Evolutionary conservation across 2,329 filamentous ascomycete genomes (phyloP).

Genomic region (Penicillium sp.): DNA sequence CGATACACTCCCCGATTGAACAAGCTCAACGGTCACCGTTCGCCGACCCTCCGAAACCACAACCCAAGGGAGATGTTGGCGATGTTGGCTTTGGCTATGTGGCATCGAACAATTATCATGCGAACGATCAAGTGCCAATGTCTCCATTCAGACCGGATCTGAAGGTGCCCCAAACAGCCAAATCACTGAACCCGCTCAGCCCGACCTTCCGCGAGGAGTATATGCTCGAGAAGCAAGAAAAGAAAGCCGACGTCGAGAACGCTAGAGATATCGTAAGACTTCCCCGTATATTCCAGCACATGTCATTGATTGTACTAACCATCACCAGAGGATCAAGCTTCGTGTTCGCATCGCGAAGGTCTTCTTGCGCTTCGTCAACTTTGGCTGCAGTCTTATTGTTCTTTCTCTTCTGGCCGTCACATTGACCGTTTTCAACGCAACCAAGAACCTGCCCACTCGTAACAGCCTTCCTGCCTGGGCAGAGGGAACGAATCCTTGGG

Average conservation of each 20-base stretch:
- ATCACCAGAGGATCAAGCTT: slow-evolving; percentile 79
- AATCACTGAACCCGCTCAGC: slow-evolving; percentile 78
- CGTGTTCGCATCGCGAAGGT: slow-evolving; percentile 92
- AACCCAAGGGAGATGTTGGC: slow-evolving; percentile 61
- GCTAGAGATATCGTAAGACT: slow-evolving; percentile 78
- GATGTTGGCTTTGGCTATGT: slow-evolving; percentile 95
- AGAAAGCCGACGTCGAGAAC: slow-evolving; percentile 80
- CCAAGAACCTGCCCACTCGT: slow-evolving; percentile 70
- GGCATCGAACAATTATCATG: slow-evolving; percentile 56
- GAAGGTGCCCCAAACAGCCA: slow-evolving; percentile 80
- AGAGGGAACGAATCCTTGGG: slow-evolving; percentile 76
- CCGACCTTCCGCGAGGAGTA: slow-evolving; percentile 91
- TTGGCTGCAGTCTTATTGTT: slow-evolving; percentile 94
- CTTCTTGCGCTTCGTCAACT: slow-evolving; percentile 91
- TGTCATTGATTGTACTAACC: slow-evolving; percentile 38
- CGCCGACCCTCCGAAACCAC: slow-evolving; percentile 53
- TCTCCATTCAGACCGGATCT: slow-evolving; percentile 88
- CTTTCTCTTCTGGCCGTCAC: slow-evolving; percentile 86
- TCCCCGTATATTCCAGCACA: neutral
- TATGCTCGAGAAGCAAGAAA: slow-evolving; percentile 80
- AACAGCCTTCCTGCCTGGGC: slow-evolving; percentile 88
- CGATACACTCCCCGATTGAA: slow-evolving; percentile 63
- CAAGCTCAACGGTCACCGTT: slow-evolving; percentile 52
- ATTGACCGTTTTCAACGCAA: slow-evolving; percentile 90
- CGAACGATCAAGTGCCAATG: slow-evolving; percentile 61